phyloP scores from a whole-genome alignment of 1,284 basidiomycete genomes.

The Rhodofomes roseus region DNA sequence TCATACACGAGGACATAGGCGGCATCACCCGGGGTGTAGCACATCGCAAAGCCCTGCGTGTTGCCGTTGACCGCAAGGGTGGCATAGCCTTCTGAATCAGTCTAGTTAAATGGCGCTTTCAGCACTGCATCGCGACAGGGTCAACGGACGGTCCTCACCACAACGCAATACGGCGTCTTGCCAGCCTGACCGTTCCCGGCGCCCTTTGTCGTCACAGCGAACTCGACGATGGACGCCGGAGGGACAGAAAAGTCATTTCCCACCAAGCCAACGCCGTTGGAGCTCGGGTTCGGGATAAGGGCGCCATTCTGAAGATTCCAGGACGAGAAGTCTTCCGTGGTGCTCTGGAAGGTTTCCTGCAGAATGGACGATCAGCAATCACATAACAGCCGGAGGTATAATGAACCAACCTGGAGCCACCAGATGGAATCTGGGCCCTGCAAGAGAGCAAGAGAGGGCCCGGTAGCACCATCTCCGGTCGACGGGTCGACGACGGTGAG shows the following conservation, averaged over 20 bases:
- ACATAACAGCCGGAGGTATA: background rate
- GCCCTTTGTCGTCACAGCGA: background rate
- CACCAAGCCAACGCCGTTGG: background rate
- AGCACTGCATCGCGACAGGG: background rate
- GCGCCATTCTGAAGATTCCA: slow-evolving; percentile 3
- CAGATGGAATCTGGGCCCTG: background rate
- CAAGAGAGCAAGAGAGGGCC: slow-evolving; percentile 1
- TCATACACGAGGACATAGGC: slow-evolving; percentile 9
- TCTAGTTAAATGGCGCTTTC: slow-evolving; percentile 5
- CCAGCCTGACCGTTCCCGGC: background rate
- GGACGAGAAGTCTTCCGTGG: slow-evolving; percentile 1
- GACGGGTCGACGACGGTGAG: slow-evolving; percentile 5
- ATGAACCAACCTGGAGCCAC: background rate
- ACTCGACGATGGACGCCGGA: background rate
- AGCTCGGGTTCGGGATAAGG: slow-evolving; percentile 1
- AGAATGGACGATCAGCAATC: background rate
- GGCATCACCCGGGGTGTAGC: background rate
- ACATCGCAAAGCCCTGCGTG: slow-evolving; percentile 11
- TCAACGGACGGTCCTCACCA: slow-evolving; percentile 1
- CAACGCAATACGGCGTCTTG: slow-evolving; percentile 9
- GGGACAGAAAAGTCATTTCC: background rate
- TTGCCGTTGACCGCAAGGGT: slow-evolving; percentile 11
- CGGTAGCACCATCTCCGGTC: slow-evolving; percentile 1
- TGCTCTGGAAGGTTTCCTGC: background rate
- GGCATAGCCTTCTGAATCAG: slow-evolving; percentile 1